These are phyloP conservation scores for Epichloe gansuensis DNA, from an alignment of 2,329 filamentous ascomycete species.

Conservation along the genomic window DNA sequence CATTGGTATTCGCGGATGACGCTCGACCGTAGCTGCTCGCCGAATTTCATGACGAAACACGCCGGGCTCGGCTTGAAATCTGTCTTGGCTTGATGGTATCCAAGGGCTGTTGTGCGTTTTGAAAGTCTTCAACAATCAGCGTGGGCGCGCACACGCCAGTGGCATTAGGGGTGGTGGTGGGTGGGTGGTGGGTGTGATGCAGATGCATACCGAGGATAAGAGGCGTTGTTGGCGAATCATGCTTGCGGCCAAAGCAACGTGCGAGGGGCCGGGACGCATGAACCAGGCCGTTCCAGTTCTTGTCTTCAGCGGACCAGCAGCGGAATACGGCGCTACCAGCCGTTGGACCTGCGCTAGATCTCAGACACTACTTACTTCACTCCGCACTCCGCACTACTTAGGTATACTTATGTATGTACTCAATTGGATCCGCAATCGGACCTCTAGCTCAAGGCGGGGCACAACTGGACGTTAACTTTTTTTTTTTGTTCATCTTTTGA, in stretches of 20 bases:
- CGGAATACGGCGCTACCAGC: not conserved
- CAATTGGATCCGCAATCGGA: too few species aligned
- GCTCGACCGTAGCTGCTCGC: slow-evolving; percentile 89
- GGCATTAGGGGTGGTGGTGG: not conserved
- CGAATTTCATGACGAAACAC: slow-evolving; percentile 65
- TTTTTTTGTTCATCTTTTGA: not conserved
- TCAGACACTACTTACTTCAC: too few species aligned
- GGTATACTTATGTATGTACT: too few species aligned
- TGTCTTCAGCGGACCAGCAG: not conserved
- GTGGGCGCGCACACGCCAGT: slow-evolving; percentile 20
- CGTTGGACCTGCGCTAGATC: not conserved
- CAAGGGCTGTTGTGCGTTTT: slow-evolving; percentile 30
- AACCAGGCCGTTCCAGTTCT: not conserved
- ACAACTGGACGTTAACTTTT: not conserved
- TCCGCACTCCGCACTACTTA: too few species aligned
- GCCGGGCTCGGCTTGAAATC: slow-evolving; percentile 32
- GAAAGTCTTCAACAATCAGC: slow-evolving; percentile 41
- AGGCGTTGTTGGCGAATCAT: slow-evolving; percentile 16
- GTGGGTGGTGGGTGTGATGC: not conserved
- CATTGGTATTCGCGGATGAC: slow-evolving; percentile 95
- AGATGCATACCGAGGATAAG: not conserved
- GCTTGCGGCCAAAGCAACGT: slow-evolving; percentile 11
- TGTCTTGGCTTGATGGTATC: slow-evolving; percentile 21
- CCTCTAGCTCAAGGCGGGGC: not conserved
- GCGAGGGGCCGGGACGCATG: slow-evolving; percentile 4